Percentiles rank a stretch among this genome's conserved stretches.
These are phyloP conservation scores for Diaporthe eres DNA, from an alignment of 2,329 filamentous ascomycete species.

Conservation along the genomic window DNA sequence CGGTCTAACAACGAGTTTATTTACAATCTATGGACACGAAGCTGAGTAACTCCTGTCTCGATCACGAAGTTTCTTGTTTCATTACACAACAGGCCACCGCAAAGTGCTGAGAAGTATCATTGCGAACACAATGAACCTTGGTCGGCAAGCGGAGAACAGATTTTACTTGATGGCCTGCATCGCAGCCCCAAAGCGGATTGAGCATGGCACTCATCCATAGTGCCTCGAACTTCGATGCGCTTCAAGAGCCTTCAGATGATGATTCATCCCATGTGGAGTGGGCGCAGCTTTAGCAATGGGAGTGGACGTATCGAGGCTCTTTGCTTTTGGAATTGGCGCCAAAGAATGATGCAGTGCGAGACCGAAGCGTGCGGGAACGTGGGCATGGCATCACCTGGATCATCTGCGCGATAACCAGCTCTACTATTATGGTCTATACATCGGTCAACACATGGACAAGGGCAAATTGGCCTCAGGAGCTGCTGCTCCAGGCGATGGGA, in stretches of 20 bases:
- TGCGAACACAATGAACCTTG: neutral
- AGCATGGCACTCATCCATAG: neutral
- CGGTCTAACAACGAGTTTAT: neutral
- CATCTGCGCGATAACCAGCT: neutral
- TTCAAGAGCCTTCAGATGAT: neutral
- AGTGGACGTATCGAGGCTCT: neutral
- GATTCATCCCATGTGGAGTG: neutral
- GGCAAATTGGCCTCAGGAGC: neutral
- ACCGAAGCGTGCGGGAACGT: neutral
- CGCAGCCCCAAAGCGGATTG: neutral
- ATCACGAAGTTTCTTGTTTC: no score
- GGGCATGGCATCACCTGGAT: neutral
- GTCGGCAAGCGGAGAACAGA: neutral
- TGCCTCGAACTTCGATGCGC: neutral
- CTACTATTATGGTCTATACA: neutral
- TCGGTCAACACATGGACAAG: neutral
- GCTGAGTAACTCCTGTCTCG: no score
- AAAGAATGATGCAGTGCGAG: neutral
- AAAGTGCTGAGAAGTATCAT: neutral
- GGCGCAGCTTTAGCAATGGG: conserved; percentile 1
- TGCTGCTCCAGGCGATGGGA: neutral
- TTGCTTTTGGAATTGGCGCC: conserved; percentile 3
- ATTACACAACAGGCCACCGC: neutral
- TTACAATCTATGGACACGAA: neutral
- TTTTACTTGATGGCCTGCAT: no score